phyloP scores from a whole-genome alignment of 768 basidiomycete species.

The Phlebiopsis flavidoalba region DNA sequence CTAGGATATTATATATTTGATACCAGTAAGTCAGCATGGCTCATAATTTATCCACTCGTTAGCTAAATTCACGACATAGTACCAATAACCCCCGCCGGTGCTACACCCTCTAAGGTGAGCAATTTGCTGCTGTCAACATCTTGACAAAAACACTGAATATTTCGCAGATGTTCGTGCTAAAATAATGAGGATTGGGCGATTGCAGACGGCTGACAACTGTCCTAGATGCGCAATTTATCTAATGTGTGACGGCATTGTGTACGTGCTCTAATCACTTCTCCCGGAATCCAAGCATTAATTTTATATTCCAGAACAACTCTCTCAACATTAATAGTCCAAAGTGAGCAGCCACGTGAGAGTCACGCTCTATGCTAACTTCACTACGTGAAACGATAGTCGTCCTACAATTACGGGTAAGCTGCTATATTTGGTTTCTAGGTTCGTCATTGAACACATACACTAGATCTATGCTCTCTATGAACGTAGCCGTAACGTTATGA shows the following conservation, averaged over 20 bases:
- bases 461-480: conserved; percentile 14
- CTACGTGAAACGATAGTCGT: background rate
- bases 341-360: background rate
- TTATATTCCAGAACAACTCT: background rate
- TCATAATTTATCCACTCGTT: background rate
- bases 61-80: background rate
- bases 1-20: conserved; percentile 8
- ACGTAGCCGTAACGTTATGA: conserved; percentile 3
- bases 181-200: background rate
- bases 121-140: too few species aligned
- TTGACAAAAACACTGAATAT: background rate
- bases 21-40: conserved; percentile 1
- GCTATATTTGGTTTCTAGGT: background rate
- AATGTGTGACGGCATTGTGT: conserved; percentile 9
- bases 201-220: background rate
- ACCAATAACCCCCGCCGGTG: conserved; percentile 1
- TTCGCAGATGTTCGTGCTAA: background rate
- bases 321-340: background rate
- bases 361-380: background rate
- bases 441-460: background rate
- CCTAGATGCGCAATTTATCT: conserved; percentile 8
- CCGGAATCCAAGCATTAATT: background rate
- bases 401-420: conserved; percentile 11
- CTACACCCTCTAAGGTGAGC: conserved; percentile 2
- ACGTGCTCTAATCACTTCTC: background rate